Evolutionary conservation across 108 stramenopile genomes (phyloP), one percentile per base, ranked within the genome.

Genomic region (Chaetoceros muelleri): DNA sequence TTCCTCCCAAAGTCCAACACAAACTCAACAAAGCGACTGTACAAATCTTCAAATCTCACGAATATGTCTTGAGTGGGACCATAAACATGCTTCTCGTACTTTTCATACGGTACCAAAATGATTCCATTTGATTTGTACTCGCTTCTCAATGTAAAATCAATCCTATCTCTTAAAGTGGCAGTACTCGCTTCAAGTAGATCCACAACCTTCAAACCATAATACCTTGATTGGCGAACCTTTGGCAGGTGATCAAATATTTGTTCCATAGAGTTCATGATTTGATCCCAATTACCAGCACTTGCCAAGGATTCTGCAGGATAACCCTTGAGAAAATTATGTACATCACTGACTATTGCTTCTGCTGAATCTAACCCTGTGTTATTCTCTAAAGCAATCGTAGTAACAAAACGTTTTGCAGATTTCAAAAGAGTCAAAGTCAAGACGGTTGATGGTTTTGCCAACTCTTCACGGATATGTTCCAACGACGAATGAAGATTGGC

Each of bases 311-410:
- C 71, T 0, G 90, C 70, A 27, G 95, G 96, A 52, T 91, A 94
- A 8, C 60, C 49, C 50, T 77, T 72, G n/a, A 98, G 70, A 67
- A 93, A 94, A 53, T 78, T 74, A 24, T 78, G 79, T 5, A 93
- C 80, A 62, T 94, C 94, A 2, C 63, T 54, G 1, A 76, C 62
- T 46, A 76, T 70, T 24, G 69, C 57, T n/a, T 80, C 48, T 1
- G 96, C 88, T 34, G 65, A 70, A 40, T 82, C 85, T 51, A 96
- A 57, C 2, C 90, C 89, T 16, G 91, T 93, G 67, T 91, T 86
- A 44, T 85, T 87, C 61, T 96, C 88, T 44, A 96, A 64, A 17
- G 92, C 90, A 24, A 90, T 77, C 0, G 91, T 90, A n/a, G 94
- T 90, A 1, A 95, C 77, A 60, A 95, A 93, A 16, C 91, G 79